Percentiles rank a stretch among this genome's conserved stretches.
Evolutionary conservation across 768 basidiomycete genomes (phyloP).

Genomic region (Amanita pallidorosea): DNA sequence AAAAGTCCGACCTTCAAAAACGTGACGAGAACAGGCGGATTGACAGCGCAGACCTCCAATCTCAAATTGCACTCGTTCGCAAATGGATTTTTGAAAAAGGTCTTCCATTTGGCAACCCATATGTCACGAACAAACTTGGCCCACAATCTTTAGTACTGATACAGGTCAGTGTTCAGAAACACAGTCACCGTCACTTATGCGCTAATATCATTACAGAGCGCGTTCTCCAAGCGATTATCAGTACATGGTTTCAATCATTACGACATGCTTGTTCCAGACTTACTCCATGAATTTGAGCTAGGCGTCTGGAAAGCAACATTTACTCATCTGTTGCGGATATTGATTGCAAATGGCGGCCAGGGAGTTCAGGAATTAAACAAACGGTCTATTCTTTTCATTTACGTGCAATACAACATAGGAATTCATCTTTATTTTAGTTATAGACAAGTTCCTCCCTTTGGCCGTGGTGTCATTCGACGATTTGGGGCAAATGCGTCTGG

Average conservation of each 20-base stretch:
- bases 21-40: slow-evolving; percentile 3
- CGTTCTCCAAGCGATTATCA: slow-evolving; percentile 14
- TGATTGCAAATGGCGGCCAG: slow-evolving; percentile 12
- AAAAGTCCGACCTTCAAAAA: slow-evolving; percentile 10
- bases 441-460: slow-evolving; percentile 17
- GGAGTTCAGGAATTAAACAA: slow-evolving; percentile 13
- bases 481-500: slow-evolving; percentile 23
- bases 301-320: slow-evolving; percentile 27
- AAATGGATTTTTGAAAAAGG: background rate
- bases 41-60: background rate
- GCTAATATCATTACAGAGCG: slow-evolving; percentile 6
- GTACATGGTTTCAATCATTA: slow-evolving; percentile 15
- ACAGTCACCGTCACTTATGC: too few species aligned
- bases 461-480: slow-evolving; percentile 19
- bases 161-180: too few species aligned
- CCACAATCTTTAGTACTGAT: too few species aligned
- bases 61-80: background rate
- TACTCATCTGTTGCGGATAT: slow-evolving; percentile 21
- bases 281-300: slow-evolving; percentile 4
- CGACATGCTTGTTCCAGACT: background rate
- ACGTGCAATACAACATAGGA: too few species aligned
- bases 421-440: too few species aligned
- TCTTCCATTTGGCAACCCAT: background rate
- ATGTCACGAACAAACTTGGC: background rate
- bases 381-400: too few species aligned